phyloP scores from a whole-genome alignment of 257 asterid species.

The Solanum sparsipilum region DNA sequence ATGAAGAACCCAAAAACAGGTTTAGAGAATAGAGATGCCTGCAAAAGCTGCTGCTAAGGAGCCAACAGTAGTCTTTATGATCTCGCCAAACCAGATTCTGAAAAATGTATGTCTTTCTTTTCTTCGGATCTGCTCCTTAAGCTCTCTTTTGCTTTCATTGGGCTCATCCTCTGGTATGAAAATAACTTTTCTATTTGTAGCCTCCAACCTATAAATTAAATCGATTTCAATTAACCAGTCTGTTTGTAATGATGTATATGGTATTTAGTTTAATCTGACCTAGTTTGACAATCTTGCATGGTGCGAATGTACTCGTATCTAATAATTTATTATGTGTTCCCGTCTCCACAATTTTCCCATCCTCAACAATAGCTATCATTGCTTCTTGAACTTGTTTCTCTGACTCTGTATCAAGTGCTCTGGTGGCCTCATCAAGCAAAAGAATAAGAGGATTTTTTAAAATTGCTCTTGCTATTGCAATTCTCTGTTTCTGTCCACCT shows the following conservation, averaged over 20 bases:
- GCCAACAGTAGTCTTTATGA: conserved; percentile 35
- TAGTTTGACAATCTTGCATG: conserved; percentile 34
- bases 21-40: conserved; percentile 42
- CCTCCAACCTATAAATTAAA: conserved; percentile 27
- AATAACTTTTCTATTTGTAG: conserved; percentile 17
- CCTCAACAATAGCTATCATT: conserved; percentile 50
- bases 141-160: conserved; percentile 19
- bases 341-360: conserved; percentile 46
- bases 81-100: conserved; percentile 71
- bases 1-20: conserved; percentile 74
- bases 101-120: conserved; percentile 30
- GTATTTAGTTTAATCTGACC: conserved; percentile 22
- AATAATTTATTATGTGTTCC: conserved; percentile 51
- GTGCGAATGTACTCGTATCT: conserved; percentile 28
- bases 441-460: conserved; percentile 67
- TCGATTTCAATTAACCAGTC: background rate
- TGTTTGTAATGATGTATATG: background rate
- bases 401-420: conserved; percentile 85
- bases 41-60: conserved; percentile 68
- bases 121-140: conserved; percentile 25
- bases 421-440: conserved; percentile 83
- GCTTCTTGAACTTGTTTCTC: conserved; percentile 83
- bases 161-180: conserved; percentile 22
- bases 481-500: conserved; percentile 90
- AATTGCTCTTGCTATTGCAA: conserved; percentile 83